Conservation (phyloP, 805 yeast species). For the Saturnispora quitensis region DNA sequence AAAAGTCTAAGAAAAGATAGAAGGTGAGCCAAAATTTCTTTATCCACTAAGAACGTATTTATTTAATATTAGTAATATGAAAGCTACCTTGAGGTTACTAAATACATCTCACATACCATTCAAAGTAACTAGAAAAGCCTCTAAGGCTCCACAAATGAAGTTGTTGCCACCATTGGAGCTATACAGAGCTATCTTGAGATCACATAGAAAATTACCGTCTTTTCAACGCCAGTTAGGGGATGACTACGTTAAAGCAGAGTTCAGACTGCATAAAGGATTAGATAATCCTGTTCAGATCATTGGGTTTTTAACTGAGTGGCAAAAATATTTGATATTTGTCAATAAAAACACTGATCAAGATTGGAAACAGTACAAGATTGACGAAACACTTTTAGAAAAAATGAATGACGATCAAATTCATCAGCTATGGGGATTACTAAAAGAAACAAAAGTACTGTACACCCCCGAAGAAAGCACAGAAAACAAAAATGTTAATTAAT, state of each 20-base stretch:
- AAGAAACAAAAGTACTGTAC: constrained; percentile 41
- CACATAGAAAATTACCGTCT: constrained; percentile 61
- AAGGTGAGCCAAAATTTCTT: neutral
- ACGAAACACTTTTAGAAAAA: constrained; percentile 58
- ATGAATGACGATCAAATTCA: constrained; percentile 87
- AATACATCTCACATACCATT: constrained; percentile 8
- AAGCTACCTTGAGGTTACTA: neutral
- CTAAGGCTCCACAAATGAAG: constrained; percentile 13
- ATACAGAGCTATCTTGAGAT: constrained; percentile 73
- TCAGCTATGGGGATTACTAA: constrained; percentile 74
- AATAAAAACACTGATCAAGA: constrained; percentile 37
- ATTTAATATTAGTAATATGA: neutral
- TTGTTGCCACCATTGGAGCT: constrained; percentile 75
- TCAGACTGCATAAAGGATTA: constrained; percentile 67
- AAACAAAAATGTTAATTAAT: neutral
- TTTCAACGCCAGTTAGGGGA: constrained; percentile 79
- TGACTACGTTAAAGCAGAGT: constrained; percentile 80
- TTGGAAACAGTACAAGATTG: constrained; percentile 59
- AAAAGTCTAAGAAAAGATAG: neutral
- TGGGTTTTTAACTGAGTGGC: constrained; percentile 94
- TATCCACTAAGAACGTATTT: neutral
- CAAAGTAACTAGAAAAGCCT: constrained; percentile 24
- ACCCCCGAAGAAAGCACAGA: constrained; percentile 8
- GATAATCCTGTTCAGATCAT: constrained; percentile 92
- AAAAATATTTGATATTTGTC: constrained; percentile 59